phyloP scores from a whole-genome alignment of 2,329 filamentous ascomycete species.

The Cladobotryum mycophilum region DNA sequence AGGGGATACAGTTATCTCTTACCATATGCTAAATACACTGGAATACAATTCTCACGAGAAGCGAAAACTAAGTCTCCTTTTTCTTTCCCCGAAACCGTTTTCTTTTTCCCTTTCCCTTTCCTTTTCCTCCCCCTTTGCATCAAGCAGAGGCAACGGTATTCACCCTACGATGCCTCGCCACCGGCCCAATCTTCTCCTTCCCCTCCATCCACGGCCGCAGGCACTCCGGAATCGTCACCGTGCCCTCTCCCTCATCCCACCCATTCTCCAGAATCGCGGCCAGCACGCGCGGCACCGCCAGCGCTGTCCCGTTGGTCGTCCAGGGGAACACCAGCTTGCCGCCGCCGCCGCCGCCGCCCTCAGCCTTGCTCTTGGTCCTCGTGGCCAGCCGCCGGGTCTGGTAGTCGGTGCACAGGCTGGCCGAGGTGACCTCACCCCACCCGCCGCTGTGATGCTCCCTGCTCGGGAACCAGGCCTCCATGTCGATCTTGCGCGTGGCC shows the following conservation, averaged over 20 bases:
- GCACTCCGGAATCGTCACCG: slow-evolving; percentile 71
- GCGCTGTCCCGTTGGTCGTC: slow-evolving; percentile 89
- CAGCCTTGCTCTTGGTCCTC: slow-evolving; percentile 52
- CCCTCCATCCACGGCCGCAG: slow-evolving; percentile 82
- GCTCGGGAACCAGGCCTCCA: slow-evolving; percentile 90
- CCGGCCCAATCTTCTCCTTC: slow-evolving; percentile 52
- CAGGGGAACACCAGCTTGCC: slow-evolving; percentile 66
- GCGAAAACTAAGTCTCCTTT: too few relatives aligned
- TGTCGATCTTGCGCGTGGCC: slow-evolving; percentile 80
- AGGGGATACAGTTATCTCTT: too few relatives aligned
- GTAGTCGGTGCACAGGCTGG: slow-evolving; percentile 91
- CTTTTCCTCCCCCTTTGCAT: too few relatives aligned
- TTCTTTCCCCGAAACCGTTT: too few relatives aligned
- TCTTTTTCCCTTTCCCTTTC: too few relatives aligned
- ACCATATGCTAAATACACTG: too few relatives aligned
- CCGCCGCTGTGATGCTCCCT: slow-evolving; percentile 42
- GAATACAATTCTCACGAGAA: too few relatives aligned
- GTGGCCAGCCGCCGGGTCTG: slow-evolving; percentile 80
- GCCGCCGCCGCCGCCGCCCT: too few relatives aligned
- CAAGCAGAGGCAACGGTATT: too few relatives aligned
- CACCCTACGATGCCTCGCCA: slow-evolving; percentile 13
- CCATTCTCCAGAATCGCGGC: slow-evolving; percentile 87
- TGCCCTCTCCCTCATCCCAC: slow-evolving; percentile 65
- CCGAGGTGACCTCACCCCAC: slow-evolving; percentile 90
- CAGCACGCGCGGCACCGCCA: slow-evolving; percentile 84